Evolutionary conservation across 2,329 filamentous ascomycete species (phyloP).

Genomic region (Cryphonectria parasitica): DNA sequence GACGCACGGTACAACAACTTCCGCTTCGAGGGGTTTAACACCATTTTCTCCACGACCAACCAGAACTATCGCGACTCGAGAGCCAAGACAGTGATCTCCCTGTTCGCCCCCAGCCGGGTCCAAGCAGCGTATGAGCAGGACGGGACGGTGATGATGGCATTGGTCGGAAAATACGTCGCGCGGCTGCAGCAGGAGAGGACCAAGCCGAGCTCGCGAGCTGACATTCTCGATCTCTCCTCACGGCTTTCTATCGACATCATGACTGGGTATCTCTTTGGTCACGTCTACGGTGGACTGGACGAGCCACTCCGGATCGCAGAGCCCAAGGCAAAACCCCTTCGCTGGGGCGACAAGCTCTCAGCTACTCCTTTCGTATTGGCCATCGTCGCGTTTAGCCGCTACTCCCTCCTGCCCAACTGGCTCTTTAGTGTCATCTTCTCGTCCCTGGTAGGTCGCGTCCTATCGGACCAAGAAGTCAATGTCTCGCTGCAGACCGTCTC

Average conservation of each 20-base stretch:
- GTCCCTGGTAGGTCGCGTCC: too few relatives aligned
- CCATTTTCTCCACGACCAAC: constrained; percentile 55
- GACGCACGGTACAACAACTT: constrained; percentile 57
- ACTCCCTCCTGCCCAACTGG: constrained; percentile 18
- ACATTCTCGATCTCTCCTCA: constrained; percentile 21
- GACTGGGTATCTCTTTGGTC: constrained; percentile 14
- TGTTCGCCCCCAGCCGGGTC: constrained; percentile 49
- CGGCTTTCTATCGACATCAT: constrained; percentile 20
- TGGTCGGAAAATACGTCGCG: constrained; percentile 3
- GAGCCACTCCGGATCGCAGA: constrained; percentile 6
- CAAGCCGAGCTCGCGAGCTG: background rate
- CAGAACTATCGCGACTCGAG: constrained; percentile 45
- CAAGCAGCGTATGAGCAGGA: background rate
- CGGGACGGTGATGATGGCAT: constrained; percentile 6
- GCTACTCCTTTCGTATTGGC: constrained; percentile 20
- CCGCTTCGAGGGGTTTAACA: constrained; percentile 54
- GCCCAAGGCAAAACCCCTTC: background rate
- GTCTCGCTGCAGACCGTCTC: too few relatives aligned
- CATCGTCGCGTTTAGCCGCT: constrained; percentile 23
- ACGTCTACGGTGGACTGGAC: constrained; percentile 14
- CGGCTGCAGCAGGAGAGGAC: background rate
- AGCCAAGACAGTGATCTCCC: constrained; percentile 52
- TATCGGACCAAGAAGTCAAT: too few relatives aligned
- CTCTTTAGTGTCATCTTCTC: constrained; percentile 18
- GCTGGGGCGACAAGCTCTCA: background rate